Evolutionary conservation across 257 asterid species (phyloP).

Genomic region (Solanum stenotomum): DNA sequence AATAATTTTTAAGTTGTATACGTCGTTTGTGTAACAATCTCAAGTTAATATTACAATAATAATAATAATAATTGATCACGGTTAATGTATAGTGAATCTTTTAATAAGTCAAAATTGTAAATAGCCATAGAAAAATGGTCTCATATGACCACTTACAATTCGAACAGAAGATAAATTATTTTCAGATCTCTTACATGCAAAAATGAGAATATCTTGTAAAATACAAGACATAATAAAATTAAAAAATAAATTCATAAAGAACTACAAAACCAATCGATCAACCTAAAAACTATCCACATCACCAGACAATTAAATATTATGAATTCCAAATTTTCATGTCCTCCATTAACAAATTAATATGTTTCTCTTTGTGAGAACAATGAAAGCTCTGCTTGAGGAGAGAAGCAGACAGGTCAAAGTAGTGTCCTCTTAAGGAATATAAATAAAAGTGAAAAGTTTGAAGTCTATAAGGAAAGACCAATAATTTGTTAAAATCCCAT

Average conservation of each 20-base stretch:
- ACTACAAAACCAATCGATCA: too few relatives aligned
- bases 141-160: too few relatives aligned
- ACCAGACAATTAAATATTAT: not conserved
- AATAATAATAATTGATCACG: not conserved
- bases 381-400: not conserved
- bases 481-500: not conserved
- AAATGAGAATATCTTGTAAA: not conserved
- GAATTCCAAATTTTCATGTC: not conserved
- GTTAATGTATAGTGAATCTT: not conserved
- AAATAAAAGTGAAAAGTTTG: not conserved
- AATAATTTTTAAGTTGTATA: too few relatives aligned
- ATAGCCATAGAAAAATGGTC: too few relatives aligned
- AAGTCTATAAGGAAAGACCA: not conserved
- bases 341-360: not conserved
- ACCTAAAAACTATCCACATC: not conserved
- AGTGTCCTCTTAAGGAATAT: not conserved
- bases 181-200: not conserved
- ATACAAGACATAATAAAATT: not conserved
- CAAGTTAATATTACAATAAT: not conserved
- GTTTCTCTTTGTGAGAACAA: constrained; percentile 15
- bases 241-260: not conserved
- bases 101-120: not conserved
- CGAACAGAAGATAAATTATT: too few relatives aligned
- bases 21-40: not conserved
- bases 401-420: constrained; percentile 8